Evolutionary conservation across 1,284 basidiomycete genomes (phyloP).

Genomic region (Afroboletus lepidellus): DNA sequence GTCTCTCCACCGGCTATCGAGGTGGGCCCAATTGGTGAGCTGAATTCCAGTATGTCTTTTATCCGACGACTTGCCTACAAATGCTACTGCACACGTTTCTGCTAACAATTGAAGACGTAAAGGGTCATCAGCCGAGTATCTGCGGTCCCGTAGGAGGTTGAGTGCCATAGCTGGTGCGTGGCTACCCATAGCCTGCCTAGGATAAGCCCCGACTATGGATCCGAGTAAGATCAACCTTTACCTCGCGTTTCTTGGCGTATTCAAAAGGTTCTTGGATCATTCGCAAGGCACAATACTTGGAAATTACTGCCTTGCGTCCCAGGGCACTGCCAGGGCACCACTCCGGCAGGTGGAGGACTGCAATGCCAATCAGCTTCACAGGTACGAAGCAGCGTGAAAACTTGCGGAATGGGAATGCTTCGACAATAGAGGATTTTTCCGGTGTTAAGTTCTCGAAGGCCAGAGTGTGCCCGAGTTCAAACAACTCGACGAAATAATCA

Average conservation of each 20-base stretch:
- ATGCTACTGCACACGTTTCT: slow-evolving; percentile 22
- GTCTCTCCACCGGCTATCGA: no score
- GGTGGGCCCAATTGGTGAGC: background rate
- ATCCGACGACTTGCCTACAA: slow-evolving; percentile 17
- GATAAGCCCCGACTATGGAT: background rate
- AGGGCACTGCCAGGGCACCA: slow-evolving; percentile 26
- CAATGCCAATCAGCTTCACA: background rate
- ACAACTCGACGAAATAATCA: slow-evolving; percentile 20
- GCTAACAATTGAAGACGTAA: slow-evolving; percentile 13
- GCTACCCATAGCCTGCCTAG: slow-evolving; percentile 12
- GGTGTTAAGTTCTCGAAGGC: slow-evolving; percentile 18
- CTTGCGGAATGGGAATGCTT: slow-evolving; percentile 24
- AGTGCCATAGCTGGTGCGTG: slow-evolving; percentile 15
- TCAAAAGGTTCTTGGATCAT: slow-evolving; percentile 26
- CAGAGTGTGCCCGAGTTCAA: slow-evolving; percentile 18
- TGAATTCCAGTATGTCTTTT: background rate
- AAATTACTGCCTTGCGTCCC: slow-evolving; percentile 16
- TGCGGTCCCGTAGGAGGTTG: no score
- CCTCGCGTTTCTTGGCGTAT: slow-evolving; percentile 16
- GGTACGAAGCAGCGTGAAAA: background rate
- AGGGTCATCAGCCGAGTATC: background rate
- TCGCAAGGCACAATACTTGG: slow-evolving; percentile 11
- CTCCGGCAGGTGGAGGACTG: slow-evolving; percentile 25
- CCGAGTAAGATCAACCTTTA: background rate
- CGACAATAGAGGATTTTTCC: slow-evolving; percentile 18